Percentiles rank a stretch among this genome's conserved stretches.
These are phyloP conservation scores for Amanita rimosa DNA, from an alignment of 768 basidiomycete genomes.

Conservation along the genomic window DNA sequence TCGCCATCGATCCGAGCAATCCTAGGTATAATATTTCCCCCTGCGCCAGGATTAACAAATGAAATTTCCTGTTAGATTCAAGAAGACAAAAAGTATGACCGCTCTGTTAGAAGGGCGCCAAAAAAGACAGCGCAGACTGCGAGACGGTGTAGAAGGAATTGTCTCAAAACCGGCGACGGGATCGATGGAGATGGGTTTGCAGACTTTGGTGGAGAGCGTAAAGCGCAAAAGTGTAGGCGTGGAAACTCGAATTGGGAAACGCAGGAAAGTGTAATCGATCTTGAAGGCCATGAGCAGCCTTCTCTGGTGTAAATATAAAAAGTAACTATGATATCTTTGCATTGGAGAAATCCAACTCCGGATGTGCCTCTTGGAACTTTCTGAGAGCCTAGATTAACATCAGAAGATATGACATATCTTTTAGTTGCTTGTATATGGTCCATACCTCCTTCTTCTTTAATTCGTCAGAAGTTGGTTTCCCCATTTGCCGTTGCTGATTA, in stretches of 20 bases:
- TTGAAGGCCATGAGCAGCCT: too few relatives aligned
- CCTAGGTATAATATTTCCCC: conserved; percentile 51
- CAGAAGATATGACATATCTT: conserved; percentile 1
- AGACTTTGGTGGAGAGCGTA: conserved; percentile 72
- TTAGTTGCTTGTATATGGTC: not conserved
- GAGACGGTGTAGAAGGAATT: conserved; percentile 10
- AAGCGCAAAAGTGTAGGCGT: conserved; percentile 58
- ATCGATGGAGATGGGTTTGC: conserved; percentile 26
- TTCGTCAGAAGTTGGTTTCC: conserved; percentile 92
- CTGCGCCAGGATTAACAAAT: conserved; percentile 1
- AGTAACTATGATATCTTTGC: conserved; percentile 67
- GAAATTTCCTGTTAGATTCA: conserved; percentile 47
- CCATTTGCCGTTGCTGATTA: conserved; percentile 86
- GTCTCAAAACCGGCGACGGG: conserved; percentile 8
- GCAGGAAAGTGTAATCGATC: conserved; percentile 22
- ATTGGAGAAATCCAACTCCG: conserved; percentile 90
- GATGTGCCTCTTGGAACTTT: conserved; percentile 85
- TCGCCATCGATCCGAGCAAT: conserved; percentile 93
- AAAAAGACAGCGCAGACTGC: conserved; percentile 38
- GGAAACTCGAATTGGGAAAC: conserved; percentile 23
- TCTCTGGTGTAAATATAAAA: not conserved
- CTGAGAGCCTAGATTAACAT: conserved; percentile 48
- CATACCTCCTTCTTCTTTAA: conserved; percentile 82
- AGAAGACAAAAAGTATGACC: conserved; percentile 86
- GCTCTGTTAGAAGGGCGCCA: conserved; percentile 79